Evolutionary conservation across 768 basidiomycete species (phyloP).

Genomic region (Coprinellus micaceus): DNA sequence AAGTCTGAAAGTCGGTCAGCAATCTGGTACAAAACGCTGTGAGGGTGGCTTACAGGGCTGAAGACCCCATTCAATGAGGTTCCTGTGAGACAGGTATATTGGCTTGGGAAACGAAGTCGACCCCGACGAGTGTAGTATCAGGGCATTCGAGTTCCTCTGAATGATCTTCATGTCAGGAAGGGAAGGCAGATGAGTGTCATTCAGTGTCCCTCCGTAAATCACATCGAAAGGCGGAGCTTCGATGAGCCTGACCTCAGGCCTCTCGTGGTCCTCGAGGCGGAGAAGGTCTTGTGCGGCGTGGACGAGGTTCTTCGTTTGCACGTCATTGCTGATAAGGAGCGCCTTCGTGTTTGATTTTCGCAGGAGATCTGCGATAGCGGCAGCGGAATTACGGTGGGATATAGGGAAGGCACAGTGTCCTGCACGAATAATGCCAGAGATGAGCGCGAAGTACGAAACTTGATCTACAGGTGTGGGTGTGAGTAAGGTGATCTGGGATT

Average conservation of each 20-base stretch:
- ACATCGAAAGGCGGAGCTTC: slow-evolving; percentile 4
- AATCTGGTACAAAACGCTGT: neutral
- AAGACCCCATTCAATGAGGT: slow-evolving; percentile 12
- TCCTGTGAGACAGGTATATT: slow-evolving; percentile 16
- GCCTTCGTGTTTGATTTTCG: slow-evolving; percentile 18
- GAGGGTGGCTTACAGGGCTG: slow-evolving; percentile 13
- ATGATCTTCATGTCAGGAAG: neutral
- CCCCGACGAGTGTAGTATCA: slow-evolving; percentile 24
- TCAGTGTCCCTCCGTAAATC: neutral
- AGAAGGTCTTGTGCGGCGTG: slow-evolving; percentile 12
- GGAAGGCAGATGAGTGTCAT: neutral
- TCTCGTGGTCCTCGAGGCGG: neutral
- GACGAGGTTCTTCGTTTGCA: slow-evolving; percentile 16
- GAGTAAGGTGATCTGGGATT: neutral
- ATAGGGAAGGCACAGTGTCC: slow-evolving; percentile 35
- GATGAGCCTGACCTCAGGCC: neutral
- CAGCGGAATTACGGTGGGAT: slow-evolving; percentile 43
- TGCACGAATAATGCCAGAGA: slow-evolving; percentile 36
- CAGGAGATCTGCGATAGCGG: slow-evolving; percentile 44
- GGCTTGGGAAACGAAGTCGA: slow-evolving; percentile 25
- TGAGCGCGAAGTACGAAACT: slow-evolving; percentile 29
- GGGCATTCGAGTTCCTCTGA: neutral
- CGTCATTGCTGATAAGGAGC: slow-evolving; percentile 23
- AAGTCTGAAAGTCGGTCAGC: slow-evolving; percentile 13
- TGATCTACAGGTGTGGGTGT: slow-evolving; percentile 23